phyloP scores from a whole-genome alignment of 129 eudicot genomes.

The Flaveria robusta region DNA sequence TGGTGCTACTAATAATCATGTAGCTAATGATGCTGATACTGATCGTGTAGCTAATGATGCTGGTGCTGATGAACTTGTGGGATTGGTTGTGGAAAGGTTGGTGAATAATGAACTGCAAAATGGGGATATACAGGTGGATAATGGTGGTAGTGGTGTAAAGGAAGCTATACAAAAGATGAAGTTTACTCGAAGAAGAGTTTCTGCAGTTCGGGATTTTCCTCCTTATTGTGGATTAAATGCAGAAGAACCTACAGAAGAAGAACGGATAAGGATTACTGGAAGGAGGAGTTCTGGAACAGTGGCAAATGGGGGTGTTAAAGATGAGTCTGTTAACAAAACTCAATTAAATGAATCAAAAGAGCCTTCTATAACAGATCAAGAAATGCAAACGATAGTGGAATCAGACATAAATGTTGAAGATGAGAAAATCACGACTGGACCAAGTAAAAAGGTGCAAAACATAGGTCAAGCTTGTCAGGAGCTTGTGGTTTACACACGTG shows the following conservation, averaged over 20 bases:
- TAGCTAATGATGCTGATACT: background rate
- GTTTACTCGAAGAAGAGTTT: slow-evolving; percentile 55
- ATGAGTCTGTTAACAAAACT: background rate
- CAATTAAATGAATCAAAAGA: background rate
- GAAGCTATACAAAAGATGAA: slow-evolving; percentile 36
- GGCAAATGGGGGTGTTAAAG: slow-evolving; percentile 16
- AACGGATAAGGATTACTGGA: slow-evolving; percentile 32
- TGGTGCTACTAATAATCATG: too few relatives aligned
- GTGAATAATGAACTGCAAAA: slow-evolving; percentile 26
- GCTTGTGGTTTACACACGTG: slow-evolving; percentile 36
- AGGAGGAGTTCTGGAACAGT: slow-evolving; percentile 16
- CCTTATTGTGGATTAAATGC: slow-evolving; percentile 67
- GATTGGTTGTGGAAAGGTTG: background rate
- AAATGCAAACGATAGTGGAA: slow-evolving; percentile 28
- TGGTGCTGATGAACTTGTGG: background rate
- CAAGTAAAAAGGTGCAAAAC: slow-evolving; percentile 18
- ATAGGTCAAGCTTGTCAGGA: slow-evolving; percentile 39
- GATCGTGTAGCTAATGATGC: slow-evolving; percentile 19
- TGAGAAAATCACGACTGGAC: slow-evolving; percentile 16
- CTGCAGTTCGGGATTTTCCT: slow-evolving; percentile 83
- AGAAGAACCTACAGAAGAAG: slow-evolving; percentile 40
- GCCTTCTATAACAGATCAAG: slow-evolving; percentile 10
- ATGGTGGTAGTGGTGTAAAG: slow-evolving; percentile 22
- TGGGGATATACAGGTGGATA: slow-evolving; percentile 19
- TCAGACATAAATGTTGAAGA: slow-evolving; percentile 16